phyloP scores from a whole-genome alignment of 257 asterid genomes.

The Salvia splendens region DNA sequence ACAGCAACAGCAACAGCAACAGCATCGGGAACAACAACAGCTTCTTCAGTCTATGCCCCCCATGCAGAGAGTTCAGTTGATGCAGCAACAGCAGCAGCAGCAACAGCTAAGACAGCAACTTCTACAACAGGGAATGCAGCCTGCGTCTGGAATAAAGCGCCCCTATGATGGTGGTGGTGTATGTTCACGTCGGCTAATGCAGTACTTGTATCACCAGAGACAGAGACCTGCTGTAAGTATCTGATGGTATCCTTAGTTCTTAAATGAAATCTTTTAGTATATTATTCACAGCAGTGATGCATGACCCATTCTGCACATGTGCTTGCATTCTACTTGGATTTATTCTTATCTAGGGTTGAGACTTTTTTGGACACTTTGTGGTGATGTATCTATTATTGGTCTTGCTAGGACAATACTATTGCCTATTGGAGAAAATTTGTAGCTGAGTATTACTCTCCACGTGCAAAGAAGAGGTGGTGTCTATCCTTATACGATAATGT shows the following conservation, averaged over 20 bases:
- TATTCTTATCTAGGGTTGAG: slow-evolving; percentile 8
- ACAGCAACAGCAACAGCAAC: slow-evolving; percentile 56
- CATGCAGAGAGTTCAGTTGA: slow-evolving; percentile 73
- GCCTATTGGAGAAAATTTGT: slow-evolving; percentile 98
- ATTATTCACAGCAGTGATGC: not conserved
- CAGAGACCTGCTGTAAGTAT: slow-evolving; percentile 89
- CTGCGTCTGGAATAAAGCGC: slow-evolving; percentile 67
- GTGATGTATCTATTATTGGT: slow-evolving; percentile 12
- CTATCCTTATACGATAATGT: slow-evolving; percentile 84
- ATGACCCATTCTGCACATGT: slow-evolving; percentile 11
- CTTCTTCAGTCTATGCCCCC: slow-evolving; percentile 82
- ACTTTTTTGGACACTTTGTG: slow-evolving; percentile 19
- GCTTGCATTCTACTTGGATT: slow-evolving; percentile 17
- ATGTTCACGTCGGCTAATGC: slow-evolving; percentile 94
- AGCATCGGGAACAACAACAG: slow-evolving; percentile 54
- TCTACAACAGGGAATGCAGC: slow-evolving; percentile 70
- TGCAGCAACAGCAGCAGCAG: slow-evolving; percentile 67
- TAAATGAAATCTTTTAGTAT: slow-evolving; percentile 7
- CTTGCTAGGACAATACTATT: slow-evolving; percentile 74
- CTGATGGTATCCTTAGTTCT: slow-evolving; percentile 5
- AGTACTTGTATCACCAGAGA: slow-evolving; percentile 89
- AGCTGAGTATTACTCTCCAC: slow-evolving; percentile 90
- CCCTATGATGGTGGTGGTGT: slow-evolving; percentile 86
- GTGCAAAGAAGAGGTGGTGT: slow-evolving; percentile 99
- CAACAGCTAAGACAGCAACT: slow-evolving; percentile 72